phyloP scores from a whole-genome alignment of 192 early-diverging fungal genomes.

The Podila horticola region DNA sequence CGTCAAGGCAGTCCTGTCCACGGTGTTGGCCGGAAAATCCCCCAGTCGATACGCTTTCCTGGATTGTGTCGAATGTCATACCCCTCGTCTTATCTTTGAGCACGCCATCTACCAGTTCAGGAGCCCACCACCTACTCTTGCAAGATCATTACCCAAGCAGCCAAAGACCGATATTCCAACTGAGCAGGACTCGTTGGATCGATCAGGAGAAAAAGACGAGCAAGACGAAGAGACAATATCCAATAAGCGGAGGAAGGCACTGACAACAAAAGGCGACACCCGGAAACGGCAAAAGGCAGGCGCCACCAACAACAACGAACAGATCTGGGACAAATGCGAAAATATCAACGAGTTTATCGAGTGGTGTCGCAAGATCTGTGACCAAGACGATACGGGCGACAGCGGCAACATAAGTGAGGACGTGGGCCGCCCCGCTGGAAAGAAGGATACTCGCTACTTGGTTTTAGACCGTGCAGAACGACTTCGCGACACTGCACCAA shows the following conservation, averaged over 20 bases:
- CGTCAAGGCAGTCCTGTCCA: constrained; percentile 23
- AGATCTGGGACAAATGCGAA: constrained; percentile 66
- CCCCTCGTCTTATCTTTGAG: constrained; percentile 83
- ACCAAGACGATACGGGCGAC: constrained; percentile 3
- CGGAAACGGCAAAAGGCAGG: constrained; percentile 7
- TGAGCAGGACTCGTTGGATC: no score
- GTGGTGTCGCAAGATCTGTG: constrained; percentile 38
- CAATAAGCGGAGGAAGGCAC: not conserved
- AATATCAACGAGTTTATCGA: constrained; percentile 78
- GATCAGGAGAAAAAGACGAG: not conserved
- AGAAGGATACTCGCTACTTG: constrained; percentile 55
- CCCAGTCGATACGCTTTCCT: constrained; percentile 63
- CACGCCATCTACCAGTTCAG: constrained; percentile 74
- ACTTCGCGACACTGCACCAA: constrained; percentile 74
- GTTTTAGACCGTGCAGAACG: constrained; percentile 86
- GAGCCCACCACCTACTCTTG: constrained; percentile 52
- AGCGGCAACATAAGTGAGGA: not conserved
- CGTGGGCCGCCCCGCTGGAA: not conserved
- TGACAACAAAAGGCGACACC: not conserved
- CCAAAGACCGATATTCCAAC: no score
- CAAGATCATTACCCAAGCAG: not conserved
- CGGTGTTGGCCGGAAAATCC: constrained; percentile 15
- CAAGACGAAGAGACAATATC: not conserved
- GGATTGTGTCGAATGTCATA: constrained; percentile 82
- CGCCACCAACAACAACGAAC: not conserved